Base-by-base conservation (phyloP, 148 eudicot species). In the Pharnaceum exiguum region DNA sequence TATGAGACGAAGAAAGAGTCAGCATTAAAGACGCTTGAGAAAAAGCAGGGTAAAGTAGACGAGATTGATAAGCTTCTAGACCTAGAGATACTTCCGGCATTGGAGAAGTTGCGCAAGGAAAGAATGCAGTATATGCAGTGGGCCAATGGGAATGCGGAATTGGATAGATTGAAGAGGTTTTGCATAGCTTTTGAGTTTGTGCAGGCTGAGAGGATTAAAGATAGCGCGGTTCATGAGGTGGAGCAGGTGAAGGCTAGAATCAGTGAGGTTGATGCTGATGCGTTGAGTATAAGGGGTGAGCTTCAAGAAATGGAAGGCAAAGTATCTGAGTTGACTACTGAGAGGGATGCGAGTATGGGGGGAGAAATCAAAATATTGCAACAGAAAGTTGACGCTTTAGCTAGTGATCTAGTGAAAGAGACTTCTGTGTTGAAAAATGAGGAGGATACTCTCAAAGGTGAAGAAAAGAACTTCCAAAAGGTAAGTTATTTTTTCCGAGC, bases 1-100 rank as follows among this genome's bases (percentile, higher is more conserved):
- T 93, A 93, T 38, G 99, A 93, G 72, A 88, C 94, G 35, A 93
- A 93, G 82, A 93, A 93, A 76, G 99, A 93, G 74, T 68, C 82
- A 66, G 99, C 99, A 53, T 51, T 93, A 22, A 93, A 89, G 69
- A 93, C 99, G 21, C 95, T 93, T 51, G 99, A 88, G 63, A 89
- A 89, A 57, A 89, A 89, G 63, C 97, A 89, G 47, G 71, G 84
- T 40, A 89, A 89, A 75, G 97, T 89, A 16, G 95, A 86, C 72
- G 97, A 89, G 74, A 89, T 89, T 57, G 87, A 89, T 58, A 86
- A 86, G 71, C 95, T 89, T 73, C 90, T 89, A 57, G 87, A 86
- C 56, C 86, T 71, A 40, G 95, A 89, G 81, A 89, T 89, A 53
- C 79, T 89, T 43, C 97, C 97, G 51, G 97, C 97, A 45, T 57